Evolutionary conservation across 768 basidiomycete species (phyloP), one percentile per base, ranked within the genome.

Genomic region (Trametes cingulata): DNA sequence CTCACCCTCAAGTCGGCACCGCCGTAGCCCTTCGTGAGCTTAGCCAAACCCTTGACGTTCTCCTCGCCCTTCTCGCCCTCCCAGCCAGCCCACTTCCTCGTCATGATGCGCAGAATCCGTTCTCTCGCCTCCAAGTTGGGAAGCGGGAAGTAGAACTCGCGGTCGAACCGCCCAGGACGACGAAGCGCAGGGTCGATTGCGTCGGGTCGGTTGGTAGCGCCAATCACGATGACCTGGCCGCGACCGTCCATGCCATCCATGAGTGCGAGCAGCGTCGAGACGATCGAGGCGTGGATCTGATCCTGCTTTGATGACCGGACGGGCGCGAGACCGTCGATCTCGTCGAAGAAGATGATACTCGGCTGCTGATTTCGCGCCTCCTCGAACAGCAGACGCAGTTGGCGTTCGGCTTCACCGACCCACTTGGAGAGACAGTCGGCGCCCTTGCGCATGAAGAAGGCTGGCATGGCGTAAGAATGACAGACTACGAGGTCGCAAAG

Each of bases 201-300:
- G 73, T 99, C 97, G 0, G 96, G 96, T 61, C 97, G 75, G 72
- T 99, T 99, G 3, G 97, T 99, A 1, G 97, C 97, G 27, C 97
- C 97, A 66, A 98, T 98, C 29, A 99, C 93, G 25, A 98, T 84
- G 17, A 99, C 96, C 73, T 98, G 95, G 1, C 95, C 95, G 52
- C 97, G 85, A 1, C 95, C 95, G 63, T 99, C 97, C 96, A 98
- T 98, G 43, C 96, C 97, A 72, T 98, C 97, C 97, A 98, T 98
- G 43, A 98, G 80, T 2, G 97, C 96, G 2, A 99, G 80, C 9
- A 98, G 80, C 0, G 97, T 98, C 51, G 91, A 93, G 7, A 99
- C 97, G 64, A 99, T 95, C 27, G 92, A 95, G 1, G 97, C 97
- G 71, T 98, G 97, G 56, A 98, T 98, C 74, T 99, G 96, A 71